Evolutionary conservation across 1,284 basidiomycete genomes (phyloP), one percentile per base, ranked within the genome.

Genomic region (Wallemia ichthyophaga): DNA sequence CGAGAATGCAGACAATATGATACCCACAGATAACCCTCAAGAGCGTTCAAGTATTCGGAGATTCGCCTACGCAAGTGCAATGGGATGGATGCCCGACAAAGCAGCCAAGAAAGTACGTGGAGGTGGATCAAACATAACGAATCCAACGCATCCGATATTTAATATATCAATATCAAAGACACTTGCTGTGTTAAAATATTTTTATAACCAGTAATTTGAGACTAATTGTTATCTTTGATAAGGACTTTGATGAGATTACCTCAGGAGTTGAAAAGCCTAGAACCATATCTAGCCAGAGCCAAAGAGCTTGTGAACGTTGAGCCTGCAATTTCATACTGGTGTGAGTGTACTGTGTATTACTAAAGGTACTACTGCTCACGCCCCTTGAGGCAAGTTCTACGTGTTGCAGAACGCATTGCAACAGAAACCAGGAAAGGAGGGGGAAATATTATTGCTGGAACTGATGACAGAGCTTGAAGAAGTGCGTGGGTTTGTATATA

Each of bases 241-340:
- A 48, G 11, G 5, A 48, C 37, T 13, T 5, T 48, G 23, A 32
- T 19, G 26, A 48, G 15, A 25, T 64, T 71, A 5, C 73, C 74
- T 7, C 60, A 64, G 1, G 71, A 71, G 58, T 65, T 74, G 61
- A 75, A 75, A 62, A 62, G 78, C 21, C 73, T 84, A 61, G 69
- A 78, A 7, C 82, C 87, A 1, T 91, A 80, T 68, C 74, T 96
- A n/a, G 85, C 87, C 67, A 78, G 91, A 58, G 85, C 89, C 0
- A 79, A 84, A 58, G 92, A 96, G 69, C 75, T 94, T 62, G 77
- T 76, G 58, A 72, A 73, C 17, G 79, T 82, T 61, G 88, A 96
- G 64, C 83, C 86, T 1, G 74, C 89, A 58, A 79, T 96, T 63
- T 76, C 85, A 1, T 96, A 96, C 69, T 96, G 91, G 91, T 91